Evolutionary conservation across 208 protist species (phyloP).

Genomic region (Strigomonas culicis): DNA sequence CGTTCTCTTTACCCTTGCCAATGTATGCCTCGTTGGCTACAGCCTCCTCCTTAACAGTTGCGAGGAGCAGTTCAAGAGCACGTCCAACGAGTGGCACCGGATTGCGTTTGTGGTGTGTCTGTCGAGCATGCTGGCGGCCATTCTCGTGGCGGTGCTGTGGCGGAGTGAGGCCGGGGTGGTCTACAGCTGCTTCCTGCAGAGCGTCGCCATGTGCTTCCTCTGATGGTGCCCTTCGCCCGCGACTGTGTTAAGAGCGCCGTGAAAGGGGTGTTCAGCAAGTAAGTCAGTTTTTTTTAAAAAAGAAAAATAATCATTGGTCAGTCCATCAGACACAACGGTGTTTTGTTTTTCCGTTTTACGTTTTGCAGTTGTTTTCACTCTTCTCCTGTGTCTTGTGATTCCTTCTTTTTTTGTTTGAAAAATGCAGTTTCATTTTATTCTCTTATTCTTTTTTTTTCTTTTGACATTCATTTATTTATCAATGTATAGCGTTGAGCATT

Average conservation of each 20-base stretch:
- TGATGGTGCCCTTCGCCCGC: conserved; percentile 84
- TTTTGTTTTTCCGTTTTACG: no score
- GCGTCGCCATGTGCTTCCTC: conserved; percentile 54
- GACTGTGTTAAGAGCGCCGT: conserved; percentile 42
- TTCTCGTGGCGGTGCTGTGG: conserved; percentile 56
- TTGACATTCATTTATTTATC: no score
- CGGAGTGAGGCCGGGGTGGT: conserved; percentile 54
- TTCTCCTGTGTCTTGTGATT: no score
- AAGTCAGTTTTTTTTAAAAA: no score
- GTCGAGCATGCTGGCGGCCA: conserved; percentile 61
- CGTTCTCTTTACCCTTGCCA: conserved; percentile 71
- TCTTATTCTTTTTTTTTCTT: conserved; percentile 5
- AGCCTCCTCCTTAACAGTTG: conserved; percentile 80
- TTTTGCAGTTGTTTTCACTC: no score
- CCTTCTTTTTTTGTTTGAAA: no score
- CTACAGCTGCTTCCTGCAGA: conserved; percentile 65
- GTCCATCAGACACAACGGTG: no score
- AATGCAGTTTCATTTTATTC: no score
- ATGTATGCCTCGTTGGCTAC: conserved; percentile 40
- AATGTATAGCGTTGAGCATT: not conserved
- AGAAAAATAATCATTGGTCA: no score
- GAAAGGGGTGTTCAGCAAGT: conserved; percentile 11
- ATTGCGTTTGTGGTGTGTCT: conserved; percentile 75
- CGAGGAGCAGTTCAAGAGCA: conserved; percentile 63
- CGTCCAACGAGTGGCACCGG: conserved; percentile 77